Conservation (phyloP, 352 stramenopile genomes). For the Pythium brachiatum region DNA sequence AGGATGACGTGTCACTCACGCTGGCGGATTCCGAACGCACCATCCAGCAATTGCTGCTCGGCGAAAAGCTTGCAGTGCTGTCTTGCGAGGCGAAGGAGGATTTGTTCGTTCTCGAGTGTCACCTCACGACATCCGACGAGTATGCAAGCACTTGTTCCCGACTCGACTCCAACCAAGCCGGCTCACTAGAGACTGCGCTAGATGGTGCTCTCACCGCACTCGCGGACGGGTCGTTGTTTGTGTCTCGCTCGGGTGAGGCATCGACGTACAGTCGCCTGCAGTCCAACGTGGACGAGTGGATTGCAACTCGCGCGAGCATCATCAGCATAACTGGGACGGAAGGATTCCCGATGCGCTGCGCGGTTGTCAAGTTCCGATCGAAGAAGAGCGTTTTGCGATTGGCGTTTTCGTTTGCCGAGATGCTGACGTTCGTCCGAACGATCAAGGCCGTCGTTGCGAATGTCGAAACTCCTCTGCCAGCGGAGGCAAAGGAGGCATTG, state of each 20-base stretch:
- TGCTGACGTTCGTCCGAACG: slow-evolving; percentile 37
- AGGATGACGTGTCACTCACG: slow-evolving; percentile 30
- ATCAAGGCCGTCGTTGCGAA: slow-evolving; percentile 18
- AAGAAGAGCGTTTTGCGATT: slow-evolving; percentile 49
- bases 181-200: slow-evolving; percentile 50
- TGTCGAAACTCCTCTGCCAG: slow-evolving; percentile 8
- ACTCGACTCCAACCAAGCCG: slow-evolving; percentile 43
- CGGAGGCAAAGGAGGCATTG: slow-evolving; percentile 9
- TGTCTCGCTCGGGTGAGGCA: slow-evolving; percentile 31
- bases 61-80: slow-evolving; percentile 55
- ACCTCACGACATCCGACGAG: slow-evolving; percentile 67
- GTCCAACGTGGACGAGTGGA: slow-evolving; percentile 57
- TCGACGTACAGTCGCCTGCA: slow-evolving; percentile 57
- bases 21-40: slow-evolving; percentile 33
- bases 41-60: slow-evolving; percentile 58
- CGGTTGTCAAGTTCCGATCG: slow-evolving; percentile 61
- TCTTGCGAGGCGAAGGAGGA: slow-evolving; percentile 67
- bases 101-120: slow-evolving; percentile 70
- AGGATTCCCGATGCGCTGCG: slow-evolving; percentile 54
- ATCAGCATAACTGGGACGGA: slow-evolving; percentile 27
- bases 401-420: slow-evolving; percentile 53
- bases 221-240: slow-evolving; percentile 53
- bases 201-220: slow-evolving; percentile 56
- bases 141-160: slow-evolving; percentile 31
- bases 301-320: slow-evolving; percentile 16